phyloP scores from a whole-genome alignment of 805 yeast species.

The Yamadazyma olivae region DNA sequence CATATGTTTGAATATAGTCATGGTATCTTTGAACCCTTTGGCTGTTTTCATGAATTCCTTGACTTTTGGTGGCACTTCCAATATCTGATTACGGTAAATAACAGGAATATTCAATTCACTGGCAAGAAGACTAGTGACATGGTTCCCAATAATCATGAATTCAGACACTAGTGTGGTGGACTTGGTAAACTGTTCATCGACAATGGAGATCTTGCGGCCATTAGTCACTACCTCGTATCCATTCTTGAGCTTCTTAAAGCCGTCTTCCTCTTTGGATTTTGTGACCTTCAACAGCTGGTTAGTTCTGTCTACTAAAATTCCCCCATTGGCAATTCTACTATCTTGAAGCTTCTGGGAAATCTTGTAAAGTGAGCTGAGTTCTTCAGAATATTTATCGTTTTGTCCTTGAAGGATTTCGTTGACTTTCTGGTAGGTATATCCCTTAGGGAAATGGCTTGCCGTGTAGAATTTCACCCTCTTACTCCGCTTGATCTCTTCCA shows the following conservation, averaged over 20 bases:
- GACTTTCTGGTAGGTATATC: slow-evolving; percentile 59
- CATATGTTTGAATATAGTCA: slow-evolving; percentile 43
- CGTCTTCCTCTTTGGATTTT: neutral
- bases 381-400: slow-evolving; percentile 19
- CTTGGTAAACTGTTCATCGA: slow-evolving; percentile 4
- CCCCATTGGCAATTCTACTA: slow-evolving; percentile 15
- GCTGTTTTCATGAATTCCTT: slow-evolving; percentile 21
- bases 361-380: slow-evolving; percentile 24
- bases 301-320: slow-evolving; percentile 2
- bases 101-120: slow-evolving; percentile 45
- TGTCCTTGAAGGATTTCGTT: slow-evolving; percentile 25
- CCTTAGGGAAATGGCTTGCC: slow-evolving; percentile 29
- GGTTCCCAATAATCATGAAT: slow-evolving; percentile 77
- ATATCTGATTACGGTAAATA: slow-evolving; percentile 41
- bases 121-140: slow-evolving; percentile 52
- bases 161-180: slow-evolving; percentile 75
- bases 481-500: slow-evolving; percentile 15
- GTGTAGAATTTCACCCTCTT: slow-evolving; percentile 21
- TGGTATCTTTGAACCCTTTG: slow-evolving; percentile 34
- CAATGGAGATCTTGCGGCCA: slow-evolving; percentile 14
- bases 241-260: slow-evolving; percentile 4
- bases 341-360: slow-evolving; percentile 24
- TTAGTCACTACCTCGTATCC: slow-evolving; percentile 16
- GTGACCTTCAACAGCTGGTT: slow-evolving; percentile 1
- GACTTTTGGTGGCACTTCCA: slow-evolving; percentile 10